These are phyloP conservation scores for Colletotrichum sp. DNA, from an alignment of 2,329 filamentous ascomycete genomes.

Conservation along the genomic window DNA sequence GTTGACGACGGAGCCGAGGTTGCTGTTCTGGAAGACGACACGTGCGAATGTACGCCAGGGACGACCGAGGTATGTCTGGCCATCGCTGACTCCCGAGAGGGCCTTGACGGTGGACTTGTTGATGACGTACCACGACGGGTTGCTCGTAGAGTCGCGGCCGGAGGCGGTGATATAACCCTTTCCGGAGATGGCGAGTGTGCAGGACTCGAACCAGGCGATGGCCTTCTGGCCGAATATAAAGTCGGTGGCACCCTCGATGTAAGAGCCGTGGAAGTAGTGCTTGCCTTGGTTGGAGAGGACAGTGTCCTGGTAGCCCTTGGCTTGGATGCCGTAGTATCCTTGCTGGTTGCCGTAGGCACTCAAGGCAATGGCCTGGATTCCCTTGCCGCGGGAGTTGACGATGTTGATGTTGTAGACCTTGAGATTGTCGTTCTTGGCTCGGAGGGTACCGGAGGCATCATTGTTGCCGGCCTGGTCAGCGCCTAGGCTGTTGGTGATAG, in stretches of 20 bases:
- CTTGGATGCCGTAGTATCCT: conserved; percentile 58
- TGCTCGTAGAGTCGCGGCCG: conserved; percentile 39
- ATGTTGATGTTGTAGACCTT: conserved; percentile 64
- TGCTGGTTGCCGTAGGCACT: conserved; percentile 40
- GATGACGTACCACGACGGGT: conserved; percentile 50
- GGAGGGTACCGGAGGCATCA: conserved; percentile 40
- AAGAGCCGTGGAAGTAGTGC: conserved; percentile 57
- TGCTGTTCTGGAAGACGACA: conserved; percentile 52
- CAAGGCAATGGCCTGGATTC: conserved; percentile 57
- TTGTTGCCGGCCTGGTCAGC: conserved; percentile 45
- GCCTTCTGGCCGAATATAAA: conserved; percentile 64
- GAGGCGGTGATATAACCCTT: conserved; percentile 48
- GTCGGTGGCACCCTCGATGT: conserved; percentile 61
- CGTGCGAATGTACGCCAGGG: conserved; percentile 52
- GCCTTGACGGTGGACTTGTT: conserved; percentile 47
- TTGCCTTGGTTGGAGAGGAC: conserved; percentile 51
- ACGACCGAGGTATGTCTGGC: conserved; percentile 50
- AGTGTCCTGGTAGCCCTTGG: conserved; percentile 60
- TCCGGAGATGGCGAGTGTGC: conserved; percentile 49
- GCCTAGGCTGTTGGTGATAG: conserved; percentile 40
- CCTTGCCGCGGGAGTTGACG: conserved; percentile 49
- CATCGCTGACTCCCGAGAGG: conserved; percentile 37
- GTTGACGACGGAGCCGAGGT: conserved; percentile 62
- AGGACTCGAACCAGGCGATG: conserved; percentile 55
- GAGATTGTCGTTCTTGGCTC: conserved; percentile 43